phyloP scores from a whole-genome alignment of 225 moss, liverwort and hornwort genomes.

The Asterella californica region DNA sequence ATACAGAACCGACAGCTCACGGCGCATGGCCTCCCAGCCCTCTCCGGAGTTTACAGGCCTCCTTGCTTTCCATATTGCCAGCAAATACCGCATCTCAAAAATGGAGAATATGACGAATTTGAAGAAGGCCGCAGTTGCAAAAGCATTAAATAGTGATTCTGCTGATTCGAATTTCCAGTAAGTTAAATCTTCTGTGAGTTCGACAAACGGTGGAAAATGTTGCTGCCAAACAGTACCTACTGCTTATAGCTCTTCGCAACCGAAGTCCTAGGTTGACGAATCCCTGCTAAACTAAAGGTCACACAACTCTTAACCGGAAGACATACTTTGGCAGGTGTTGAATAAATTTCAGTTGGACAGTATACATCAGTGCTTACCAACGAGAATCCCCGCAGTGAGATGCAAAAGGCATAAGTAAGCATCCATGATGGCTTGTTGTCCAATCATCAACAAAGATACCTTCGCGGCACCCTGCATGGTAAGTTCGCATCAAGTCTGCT shows the following conservation, averaged over 20 bases:
- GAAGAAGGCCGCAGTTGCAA: slow-evolving; percentile 97
- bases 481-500: neutral
- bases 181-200: too few relatives aligned
- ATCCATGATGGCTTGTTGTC: slow-evolving; percentile 98
- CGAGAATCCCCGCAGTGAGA: slow-evolving; percentile 97
- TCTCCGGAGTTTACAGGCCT: slow-evolving; percentile 87
- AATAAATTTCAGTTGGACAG: neutral
- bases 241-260: neutral
- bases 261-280: neutral
- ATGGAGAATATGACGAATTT: slow-evolving; percentile 98
- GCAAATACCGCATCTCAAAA: slow-evolving; percentile 98
- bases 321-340: neutral
- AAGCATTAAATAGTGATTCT: slow-evolving; percentile 97
- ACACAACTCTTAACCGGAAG: neutral
- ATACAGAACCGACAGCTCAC: slow-evolving; percentile 91
- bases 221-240: neutral
- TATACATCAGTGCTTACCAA: slow-evolving; percentile 49
- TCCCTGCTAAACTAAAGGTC: too few relatives aligned
- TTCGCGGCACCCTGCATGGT: slow-evolving; percentile 76
- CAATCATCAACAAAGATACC: slow-evolving; percentile 94
- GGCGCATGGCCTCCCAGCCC: slow-evolving; percentile 98
- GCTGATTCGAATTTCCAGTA: slow-evolving; percentile 12
- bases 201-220: too few relatives aligned
- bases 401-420: slow-evolving; percentile 94
- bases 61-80: slow-evolving; percentile 94